A percentile compares a stretch with the other conserved stretches of the same genome.
These are phyloP conservation scores for Yamadazyma laniorum DNA, from an alignment of 805 yeast species.

Conservation along the genomic window DNA sequence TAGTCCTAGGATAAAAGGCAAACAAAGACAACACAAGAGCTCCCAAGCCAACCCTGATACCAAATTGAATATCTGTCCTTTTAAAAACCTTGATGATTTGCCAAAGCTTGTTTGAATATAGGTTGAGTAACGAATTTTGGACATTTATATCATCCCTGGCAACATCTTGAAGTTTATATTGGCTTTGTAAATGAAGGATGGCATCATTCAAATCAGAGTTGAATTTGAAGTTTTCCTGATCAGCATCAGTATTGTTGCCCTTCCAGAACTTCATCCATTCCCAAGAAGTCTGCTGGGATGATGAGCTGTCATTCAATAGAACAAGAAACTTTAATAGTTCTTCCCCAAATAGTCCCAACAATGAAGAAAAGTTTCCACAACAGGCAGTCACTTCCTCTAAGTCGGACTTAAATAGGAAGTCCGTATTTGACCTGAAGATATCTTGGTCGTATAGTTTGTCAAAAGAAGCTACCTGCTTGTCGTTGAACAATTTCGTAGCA, in stretches of 20 bases:
- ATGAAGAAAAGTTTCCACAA: constrained; percentile 74
- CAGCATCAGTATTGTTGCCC: background rate
- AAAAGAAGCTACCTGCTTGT: constrained; percentile 57
- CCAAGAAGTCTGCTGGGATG: constrained; percentile 36
- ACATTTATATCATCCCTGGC: constrained; percentile 6
- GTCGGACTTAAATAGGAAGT: constrained; percentile 47
- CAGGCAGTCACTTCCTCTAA: constrained; percentile 83
- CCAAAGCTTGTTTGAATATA: constrained; percentile 42
- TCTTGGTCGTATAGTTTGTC: constrained; percentile 56
- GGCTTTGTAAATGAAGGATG: constrained; percentile 27
- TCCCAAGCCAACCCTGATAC: constrained; percentile 76
- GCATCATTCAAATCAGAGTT: constrained; percentile 33
- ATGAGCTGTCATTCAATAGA: constrained; percentile 34
- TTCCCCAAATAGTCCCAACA: constrained; percentile 59
- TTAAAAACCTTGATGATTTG: constrained; percentile 49
- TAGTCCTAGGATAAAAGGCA: constrained; percentile 61
- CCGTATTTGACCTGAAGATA: constrained; percentile 38
- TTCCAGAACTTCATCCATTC: constrained; percentile 57
- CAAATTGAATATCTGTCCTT: constrained; percentile 71
- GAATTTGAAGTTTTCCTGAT: constrained; percentile 5
- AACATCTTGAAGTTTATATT: constrained; percentile 16
- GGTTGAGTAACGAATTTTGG: constrained; percentile 3
- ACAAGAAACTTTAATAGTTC: constrained; percentile 53
- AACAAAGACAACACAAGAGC: constrained; percentile 63
- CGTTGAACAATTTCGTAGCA: constrained; percentile 56